Percentiles rank a stretch among this genome's conserved stretches.
Evolutionary conservation across 202 grass and related monocot genomes (phyloP).

Genomic region (Elaeis oleifera): DNA sequence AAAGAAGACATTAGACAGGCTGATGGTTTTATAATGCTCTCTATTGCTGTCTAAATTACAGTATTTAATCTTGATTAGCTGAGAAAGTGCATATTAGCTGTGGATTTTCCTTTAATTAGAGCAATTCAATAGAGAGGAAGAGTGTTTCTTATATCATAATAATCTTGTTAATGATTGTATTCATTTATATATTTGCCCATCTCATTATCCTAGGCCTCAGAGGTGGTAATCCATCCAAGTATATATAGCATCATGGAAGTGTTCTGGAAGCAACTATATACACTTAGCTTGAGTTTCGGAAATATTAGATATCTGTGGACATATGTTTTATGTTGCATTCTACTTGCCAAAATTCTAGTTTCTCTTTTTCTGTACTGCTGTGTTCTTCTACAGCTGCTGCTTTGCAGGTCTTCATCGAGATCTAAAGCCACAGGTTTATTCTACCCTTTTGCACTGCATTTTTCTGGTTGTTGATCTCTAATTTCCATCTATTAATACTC

Average conservation of each 20-base stretch:
- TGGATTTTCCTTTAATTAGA: no score
- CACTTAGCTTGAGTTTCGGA: neutral
- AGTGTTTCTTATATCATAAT: no score
- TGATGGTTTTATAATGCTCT: no score
- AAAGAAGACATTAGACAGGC: no score
- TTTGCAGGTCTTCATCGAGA: conserved; percentile 75
- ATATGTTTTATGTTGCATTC: neutral
- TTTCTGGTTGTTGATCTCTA: no score
- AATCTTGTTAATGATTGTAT: neutral
- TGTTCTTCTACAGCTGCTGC: conserved; percentile 57
- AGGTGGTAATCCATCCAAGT: conserved; percentile 63
- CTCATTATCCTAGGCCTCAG: conserved; percentile 37
- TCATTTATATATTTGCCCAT: conserved; percentile 1
- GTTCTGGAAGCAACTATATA: conserved; percentile 61
- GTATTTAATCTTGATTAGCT: no score
- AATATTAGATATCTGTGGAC: neutral
- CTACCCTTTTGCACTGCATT: neutral
- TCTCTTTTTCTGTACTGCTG: neutral
- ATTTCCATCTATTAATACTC: no score
- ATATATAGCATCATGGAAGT: conserved; percentile 47
- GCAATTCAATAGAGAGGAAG: no score
- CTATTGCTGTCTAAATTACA: no score
- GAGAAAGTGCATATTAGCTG: no score
- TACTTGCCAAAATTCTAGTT: neutral
- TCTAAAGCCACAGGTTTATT: conserved; percentile 85